Conservation (phyloP, 139 green algal species). For the Diplosphaera chodatii region DNA sequence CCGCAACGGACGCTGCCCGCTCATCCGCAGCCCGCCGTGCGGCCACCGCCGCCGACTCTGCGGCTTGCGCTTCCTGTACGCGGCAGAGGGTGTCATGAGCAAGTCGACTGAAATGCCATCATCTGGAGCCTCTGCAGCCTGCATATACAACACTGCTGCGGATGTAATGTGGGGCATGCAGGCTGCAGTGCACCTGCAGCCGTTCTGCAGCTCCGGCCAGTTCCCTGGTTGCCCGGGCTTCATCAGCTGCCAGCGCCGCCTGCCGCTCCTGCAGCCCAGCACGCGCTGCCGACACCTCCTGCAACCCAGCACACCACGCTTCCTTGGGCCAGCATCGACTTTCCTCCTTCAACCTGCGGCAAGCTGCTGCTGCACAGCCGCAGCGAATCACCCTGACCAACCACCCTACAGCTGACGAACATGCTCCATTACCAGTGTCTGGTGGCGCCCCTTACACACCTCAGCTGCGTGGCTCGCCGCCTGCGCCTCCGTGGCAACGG, state of each 20-base stretch:
- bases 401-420: too few species aligned
- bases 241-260: conserved; percentile 14
- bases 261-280: conserved; percentile 11
- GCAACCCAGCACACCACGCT: not conserved
- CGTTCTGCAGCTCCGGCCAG: conserved; percentile 7
- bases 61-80: not conserved
- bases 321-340: not conserved
- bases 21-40: not conserved
- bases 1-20: not conserved
- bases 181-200: conserved; percentile 5
- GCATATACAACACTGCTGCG: too few species aligned
- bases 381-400: too few species aligned
- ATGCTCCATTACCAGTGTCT: too few species aligned
- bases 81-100: too few species aligned
- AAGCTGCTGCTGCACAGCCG: too few species aligned
- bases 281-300: conserved; percentile 14
- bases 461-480: not conserved
- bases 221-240: conserved; percentile 2
- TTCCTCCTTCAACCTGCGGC: too few species aligned
- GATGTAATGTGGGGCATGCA: too few species aligned
- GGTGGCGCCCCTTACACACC: not conserved
- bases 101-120: too few species aligned
- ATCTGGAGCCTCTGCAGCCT: too few species aligned
- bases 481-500: conserved; percentile 4
- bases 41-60: conserved; percentile 6